Conservation (phyloP, 2,329 filamentous ascomycete species). For the Trichoderma hamatum region DNA sequence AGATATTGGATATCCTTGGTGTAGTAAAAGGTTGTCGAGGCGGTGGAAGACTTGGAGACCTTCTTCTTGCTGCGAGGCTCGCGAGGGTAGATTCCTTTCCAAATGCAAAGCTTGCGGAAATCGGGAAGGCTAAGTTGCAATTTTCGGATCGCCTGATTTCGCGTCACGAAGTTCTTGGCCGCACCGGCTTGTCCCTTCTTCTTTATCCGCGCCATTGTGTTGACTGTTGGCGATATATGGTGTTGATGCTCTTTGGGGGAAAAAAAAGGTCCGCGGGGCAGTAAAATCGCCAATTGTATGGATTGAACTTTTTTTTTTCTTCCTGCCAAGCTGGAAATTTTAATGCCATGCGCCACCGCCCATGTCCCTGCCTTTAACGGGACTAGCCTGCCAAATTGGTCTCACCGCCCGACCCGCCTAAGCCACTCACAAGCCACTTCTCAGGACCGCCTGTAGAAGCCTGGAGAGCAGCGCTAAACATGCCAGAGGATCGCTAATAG, state of each 20-base stretch:
- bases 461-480: neutral
- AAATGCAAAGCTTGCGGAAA: conserved; percentile 98
- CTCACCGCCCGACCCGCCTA: conserved; percentile 35
- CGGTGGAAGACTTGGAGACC: conserved; percentile 86
- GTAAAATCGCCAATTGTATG: conserved; percentile 30
- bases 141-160: conserved; percentile 96
- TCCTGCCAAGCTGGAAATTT: conserved; percentile 40
- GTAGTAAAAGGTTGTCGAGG: conserved; percentile 89
- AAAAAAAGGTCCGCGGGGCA: conserved; percentile 40
- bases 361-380: neutral
- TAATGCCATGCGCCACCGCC: conserved; percentile 41
- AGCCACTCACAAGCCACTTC: conserved; percentile 16
- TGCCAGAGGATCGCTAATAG: neutral
- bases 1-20: conserved; percentile 98
- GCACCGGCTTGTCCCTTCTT: conserved; percentile 91
- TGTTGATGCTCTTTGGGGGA: conserved; percentile 30
- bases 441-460: neutral
- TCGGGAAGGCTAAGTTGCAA: conserved; percentile 96
- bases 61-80: conserved; percentile 98
- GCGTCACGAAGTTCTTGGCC: conserved; percentile 97
- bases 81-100: conserved; percentile 98
- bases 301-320: conserved; percentile 38
- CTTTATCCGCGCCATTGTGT: conserved; percentile 74
- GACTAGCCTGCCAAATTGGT: conserved; percentile 27
- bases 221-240: conserved; percentile 26